Evolutionary conservation across 202 grass and related monocot species (phyloP).

Genomic region (Zizania palustris): DNA sequence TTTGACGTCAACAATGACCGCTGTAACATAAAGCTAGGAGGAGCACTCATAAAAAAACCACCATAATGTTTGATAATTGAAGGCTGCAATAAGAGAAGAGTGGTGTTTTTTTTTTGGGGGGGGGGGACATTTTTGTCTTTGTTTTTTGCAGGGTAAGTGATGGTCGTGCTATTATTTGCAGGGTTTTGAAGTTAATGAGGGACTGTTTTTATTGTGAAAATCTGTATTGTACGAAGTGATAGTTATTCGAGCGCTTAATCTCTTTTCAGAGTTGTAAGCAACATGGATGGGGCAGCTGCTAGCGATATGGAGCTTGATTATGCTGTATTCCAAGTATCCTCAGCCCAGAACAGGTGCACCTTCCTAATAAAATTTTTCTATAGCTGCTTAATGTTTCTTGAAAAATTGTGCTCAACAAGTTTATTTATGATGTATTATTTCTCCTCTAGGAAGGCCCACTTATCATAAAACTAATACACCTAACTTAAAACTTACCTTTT

Average conservation of each 20-base stretch:
- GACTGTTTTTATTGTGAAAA: conserved; percentile 27
- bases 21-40: conserved; percentile 1
- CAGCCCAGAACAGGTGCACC: conserved; percentile 59
- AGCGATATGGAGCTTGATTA: conserved; percentile 65
- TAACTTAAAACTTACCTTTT: neutral
- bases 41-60: neutral
- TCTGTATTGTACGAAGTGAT: neutral
- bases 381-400: neutral
- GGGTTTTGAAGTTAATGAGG: conserved; percentile 42
- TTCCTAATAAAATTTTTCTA: neutral
- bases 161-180: conserved; percentile 40
- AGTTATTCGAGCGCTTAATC: conserved; percentile 4
- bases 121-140: neutral
- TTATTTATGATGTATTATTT: neutral
- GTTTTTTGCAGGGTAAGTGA: conserved; percentile 19
- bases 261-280: neutral
- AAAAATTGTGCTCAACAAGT: conserved; percentile 6
- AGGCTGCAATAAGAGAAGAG: neutral
- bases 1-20: neutral
- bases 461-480: no score
- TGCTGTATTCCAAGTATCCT: conserved; percentile 73
- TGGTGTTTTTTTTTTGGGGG: neutral
- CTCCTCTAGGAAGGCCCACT: neutral
- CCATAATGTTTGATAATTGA: neutral
- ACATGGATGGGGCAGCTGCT: conserved; percentile 61